Conservation (phyloP, 768 basidiomycete genomes). For the Calocybe cyanea region DNA sequence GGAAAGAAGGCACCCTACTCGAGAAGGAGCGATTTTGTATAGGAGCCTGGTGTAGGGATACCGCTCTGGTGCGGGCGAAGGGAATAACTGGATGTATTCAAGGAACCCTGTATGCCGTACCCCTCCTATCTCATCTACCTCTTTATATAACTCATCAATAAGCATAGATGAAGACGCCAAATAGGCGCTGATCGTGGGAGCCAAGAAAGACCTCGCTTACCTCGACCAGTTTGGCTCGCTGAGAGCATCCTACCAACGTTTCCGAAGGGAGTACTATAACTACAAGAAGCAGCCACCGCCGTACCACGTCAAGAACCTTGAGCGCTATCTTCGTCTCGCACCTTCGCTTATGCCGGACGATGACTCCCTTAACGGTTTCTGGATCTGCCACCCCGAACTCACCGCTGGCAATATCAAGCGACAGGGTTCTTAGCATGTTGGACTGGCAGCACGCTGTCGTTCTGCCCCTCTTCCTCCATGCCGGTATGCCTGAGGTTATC, state of each 20-base stretch:
- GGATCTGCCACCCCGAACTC: slow-evolving; percentile 29
- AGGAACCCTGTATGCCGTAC: slow-evolving; percentile 24
- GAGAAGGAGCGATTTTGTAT: slow-evolving; percentile 24
- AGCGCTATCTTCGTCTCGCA: slow-evolving; percentile 24
- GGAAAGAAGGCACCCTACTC: slow-evolving; percentile 17
- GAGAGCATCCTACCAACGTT: slow-evolving; percentile 20
- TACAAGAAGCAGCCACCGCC: slow-evolving; percentile 27
- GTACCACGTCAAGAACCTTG: slow-evolving; percentile 25
- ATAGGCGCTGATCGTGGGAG: slow-evolving; percentile 21
- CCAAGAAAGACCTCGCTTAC: slow-evolving; percentile 28
- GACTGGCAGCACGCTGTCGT: slow-evolving; percentile 30
- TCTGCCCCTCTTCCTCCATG: slow-evolving; percentile 27
- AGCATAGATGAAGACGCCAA: slow-evolving; percentile 23
- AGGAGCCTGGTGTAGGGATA: slow-evolving; percentile 24
- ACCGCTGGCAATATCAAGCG: slow-evolving; percentile 20
- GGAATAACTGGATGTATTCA: slow-evolving; percentile 14
- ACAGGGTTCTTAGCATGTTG: slow-evolving; percentile 18
- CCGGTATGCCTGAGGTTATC: slow-evolving; percentile 22
- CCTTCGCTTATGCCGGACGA: slow-evolving; percentile 24
- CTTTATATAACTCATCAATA: slow-evolving; percentile 10
- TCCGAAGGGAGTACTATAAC: slow-evolving; percentile 22
- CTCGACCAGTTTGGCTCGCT: slow-evolving; percentile 26
- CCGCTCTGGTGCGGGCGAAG: slow-evolving; percentile 24
- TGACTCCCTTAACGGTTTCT: slow-evolving; percentile 19
- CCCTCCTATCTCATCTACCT: slow-evolving; percentile 9